A percentile compares a stretch with the other conserved stretches of the same genome.
phyloP scores from a whole-genome alignment of 306 rosid species.

The Herpetospermum pedunculosum region DNA sequence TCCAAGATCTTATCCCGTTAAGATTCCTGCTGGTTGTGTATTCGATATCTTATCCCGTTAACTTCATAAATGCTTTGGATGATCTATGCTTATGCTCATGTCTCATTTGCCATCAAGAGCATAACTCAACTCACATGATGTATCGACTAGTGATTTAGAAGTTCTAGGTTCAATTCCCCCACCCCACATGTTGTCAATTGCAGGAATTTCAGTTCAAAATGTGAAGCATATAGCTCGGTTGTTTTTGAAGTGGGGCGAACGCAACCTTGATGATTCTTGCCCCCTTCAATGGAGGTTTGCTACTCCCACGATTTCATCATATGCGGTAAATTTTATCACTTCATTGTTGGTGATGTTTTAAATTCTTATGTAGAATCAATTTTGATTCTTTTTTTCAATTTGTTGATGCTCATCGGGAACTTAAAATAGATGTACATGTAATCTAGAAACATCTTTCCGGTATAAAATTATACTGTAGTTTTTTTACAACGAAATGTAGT shows the following conservation, averaged over 20 bases:
- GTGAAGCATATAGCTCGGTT: not conserved
- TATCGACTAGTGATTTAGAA: too few species aligned
- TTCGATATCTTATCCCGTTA: conserved; percentile 36
- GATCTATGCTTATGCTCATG: conserved; percentile 12
- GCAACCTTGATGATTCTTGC: conserved; percentile 12
- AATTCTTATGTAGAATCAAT: conserved; percentile 30
- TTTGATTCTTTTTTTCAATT: conserved; percentile 17
- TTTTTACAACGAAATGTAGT: too few species aligned
- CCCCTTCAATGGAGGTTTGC: not conserved
- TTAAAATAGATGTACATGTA: conserved; percentile 6
- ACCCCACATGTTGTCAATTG: too few species aligned
- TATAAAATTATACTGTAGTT: conserved; percentile 11
- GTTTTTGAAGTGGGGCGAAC: not conserved
- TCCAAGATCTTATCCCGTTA: conserved; percentile 28
- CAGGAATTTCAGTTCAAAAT: not conserved
- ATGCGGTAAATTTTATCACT: not conserved
- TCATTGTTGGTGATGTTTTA: conserved; percentile 15
- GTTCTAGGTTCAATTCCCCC: too few species aligned
- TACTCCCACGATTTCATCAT: not conserved
- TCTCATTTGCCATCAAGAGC: not conserved
- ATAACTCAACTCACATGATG: too few species aligned
- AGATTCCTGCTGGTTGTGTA: conserved; percentile 57
- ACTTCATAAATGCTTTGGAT: conserved; percentile 17
- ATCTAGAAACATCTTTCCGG: not conserved
- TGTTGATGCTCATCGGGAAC: conserved; percentile 1